Evolutionary conservation across 805 yeast species (phyloP).

Genomic region (Cyberlindnera misumaiensis): DNA sequence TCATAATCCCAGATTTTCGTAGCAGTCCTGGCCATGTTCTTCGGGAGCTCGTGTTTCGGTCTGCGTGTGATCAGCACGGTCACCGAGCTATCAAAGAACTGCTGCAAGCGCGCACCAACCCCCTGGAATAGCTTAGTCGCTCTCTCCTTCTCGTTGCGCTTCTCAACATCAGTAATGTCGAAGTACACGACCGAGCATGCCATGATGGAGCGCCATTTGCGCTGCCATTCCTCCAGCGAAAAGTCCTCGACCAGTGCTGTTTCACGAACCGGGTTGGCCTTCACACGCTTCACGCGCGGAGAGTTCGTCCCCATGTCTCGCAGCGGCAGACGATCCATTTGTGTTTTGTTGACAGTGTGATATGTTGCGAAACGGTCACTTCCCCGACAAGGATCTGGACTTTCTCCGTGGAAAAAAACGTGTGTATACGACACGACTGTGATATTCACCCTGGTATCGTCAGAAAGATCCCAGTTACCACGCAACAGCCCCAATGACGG

Average conservation of each 20-base stretch:
- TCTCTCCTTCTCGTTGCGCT: slow-evolving; percentile 26
- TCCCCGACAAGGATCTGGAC: too few relatives aligned
- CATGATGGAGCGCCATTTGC: slow-evolving; percentile 53
- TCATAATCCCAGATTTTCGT: slow-evolving; percentile 83
- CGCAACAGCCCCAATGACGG: too few relatives aligned
- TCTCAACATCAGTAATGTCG: slow-evolving; percentile 35
- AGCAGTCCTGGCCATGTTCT: slow-evolving; percentile 38
- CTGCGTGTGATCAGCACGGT: slow-evolving; percentile 79
- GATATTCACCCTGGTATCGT: too few relatives aligned
- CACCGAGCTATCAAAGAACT: slow-evolving; percentile 48
- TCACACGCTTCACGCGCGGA: slow-evolving; percentile 23
- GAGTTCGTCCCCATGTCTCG: slow-evolving; percentile 22
- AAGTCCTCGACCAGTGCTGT: slow-evolving; percentile 6
- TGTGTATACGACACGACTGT: too few relatives aligned
- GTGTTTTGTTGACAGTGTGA: too few relatives aligned
- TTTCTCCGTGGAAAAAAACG: too few relatives aligned
- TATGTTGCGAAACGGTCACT: too few relatives aligned
- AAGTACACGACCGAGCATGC: slow-evolving; percentile 50
- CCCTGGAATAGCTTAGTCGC: slow-evolving; percentile 25
- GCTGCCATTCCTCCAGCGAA: slow-evolving; percentile 47
- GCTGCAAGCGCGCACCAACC: slow-evolving; percentile 50
- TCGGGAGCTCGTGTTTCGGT: slow-evolving; percentile 31
- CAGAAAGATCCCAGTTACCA: too few relatives aligned
- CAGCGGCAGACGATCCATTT: slow-evolving; percentile 12
- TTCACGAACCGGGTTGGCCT: slow-evolving; percentile 6